These are phyloP conservation scores for Mortierella claussenii DNA, from an alignment of 192 early-diverging fungal species.

Conservation along the genomic window DNA sequence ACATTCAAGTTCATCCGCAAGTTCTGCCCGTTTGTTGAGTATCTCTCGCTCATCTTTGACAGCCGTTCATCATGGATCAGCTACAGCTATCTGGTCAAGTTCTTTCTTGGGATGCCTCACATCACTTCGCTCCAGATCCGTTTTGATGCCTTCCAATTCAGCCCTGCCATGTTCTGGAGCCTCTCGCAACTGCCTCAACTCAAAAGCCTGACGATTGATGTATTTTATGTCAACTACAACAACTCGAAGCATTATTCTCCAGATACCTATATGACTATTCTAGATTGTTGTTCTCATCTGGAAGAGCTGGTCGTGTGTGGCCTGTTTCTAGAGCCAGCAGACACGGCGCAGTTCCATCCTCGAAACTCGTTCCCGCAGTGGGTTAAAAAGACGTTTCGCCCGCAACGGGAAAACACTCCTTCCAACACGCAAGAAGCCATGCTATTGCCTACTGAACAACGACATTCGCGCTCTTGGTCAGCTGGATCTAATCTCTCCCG, in stretches of 20 bases:
- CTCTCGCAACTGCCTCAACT: slow-evolving; percentile 18
- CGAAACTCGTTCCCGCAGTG: neutral
- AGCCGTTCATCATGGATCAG: slow-evolving; percentile 4
- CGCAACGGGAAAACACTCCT: neutral
- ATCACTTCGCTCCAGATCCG: slow-evolving; percentile 10
- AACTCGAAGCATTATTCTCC: slow-evolving; percentile 7
- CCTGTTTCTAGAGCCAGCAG: slow-evolving; percentile 9
- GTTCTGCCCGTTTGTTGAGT: slow-evolving; percentile 1
- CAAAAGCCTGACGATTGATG: slow-evolving; percentile 1
- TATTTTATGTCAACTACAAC: neutral
- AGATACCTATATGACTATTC: slow-evolving; percentile 7
- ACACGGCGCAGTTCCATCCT: neutral
- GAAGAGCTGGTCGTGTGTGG: neutral
- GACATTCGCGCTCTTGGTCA: neutral
- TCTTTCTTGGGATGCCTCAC: neutral
- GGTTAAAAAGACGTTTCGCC: neutral
- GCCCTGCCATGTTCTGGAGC: slow-evolving; percentile 26
- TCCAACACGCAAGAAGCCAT: slow-evolving; percentile 2
- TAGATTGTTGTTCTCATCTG: slow-evolving; percentile 18
- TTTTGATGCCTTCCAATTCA: slow-evolving; percentile 19
- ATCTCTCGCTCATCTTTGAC: slow-evolving; percentile 1
- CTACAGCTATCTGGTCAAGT: slow-evolving; percentile 10
- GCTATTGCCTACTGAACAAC: too few relatives aligned
- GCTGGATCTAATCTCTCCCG: neutral
- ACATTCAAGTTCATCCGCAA: slow-evolving; percentile 7